Conservation (phyloP, 306 rosid species). For the Rosa chinensis region DNA sequence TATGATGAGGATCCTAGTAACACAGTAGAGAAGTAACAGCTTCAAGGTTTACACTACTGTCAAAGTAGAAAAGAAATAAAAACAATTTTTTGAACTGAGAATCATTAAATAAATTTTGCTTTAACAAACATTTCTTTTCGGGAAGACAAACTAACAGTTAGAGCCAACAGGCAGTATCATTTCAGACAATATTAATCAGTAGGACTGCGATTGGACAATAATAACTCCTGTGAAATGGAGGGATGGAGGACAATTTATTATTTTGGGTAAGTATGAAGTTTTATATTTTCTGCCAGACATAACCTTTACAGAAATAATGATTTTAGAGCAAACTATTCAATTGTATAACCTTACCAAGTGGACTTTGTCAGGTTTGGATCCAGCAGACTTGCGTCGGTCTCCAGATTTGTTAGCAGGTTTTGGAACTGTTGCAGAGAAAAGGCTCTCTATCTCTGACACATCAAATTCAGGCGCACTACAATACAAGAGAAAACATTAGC, state of each 20-base stretch:
- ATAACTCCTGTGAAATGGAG: constrained; percentile 9
- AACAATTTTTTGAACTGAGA: not conserved
- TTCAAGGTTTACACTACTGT: constrained; percentile 1
- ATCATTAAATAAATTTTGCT: constrained; percentile 14
- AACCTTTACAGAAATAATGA: constrained; percentile 10
- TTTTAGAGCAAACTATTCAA: constrained; percentile 9
- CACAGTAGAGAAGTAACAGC: constrained; percentile 26
- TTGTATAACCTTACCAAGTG: constrained; percentile 64
- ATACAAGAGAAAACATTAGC: constrained; percentile 32
- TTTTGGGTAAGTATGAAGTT: not conserved
- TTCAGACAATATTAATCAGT: constrained; percentile 21
- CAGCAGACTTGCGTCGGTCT: constrained; percentile 72
- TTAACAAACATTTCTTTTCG: constrained; percentile 12
- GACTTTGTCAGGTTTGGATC: constrained; percentile 85
- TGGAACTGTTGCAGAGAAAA: constrained; percentile 86
- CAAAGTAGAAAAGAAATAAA: not conserved
- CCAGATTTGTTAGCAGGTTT: constrained; percentile 84
- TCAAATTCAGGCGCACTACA: constrained; percentile 91
- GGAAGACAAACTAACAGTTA: not conserved
- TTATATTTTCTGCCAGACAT: not conserved
- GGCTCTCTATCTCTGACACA: constrained; percentile 83
- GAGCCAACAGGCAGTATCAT: constrained; percentile 22
- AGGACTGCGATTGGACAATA: constrained; percentile 10
- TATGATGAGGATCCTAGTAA: constrained; percentile 13
- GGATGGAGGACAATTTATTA: not conserved